Base-by-base conservation (phyloP, 1,139 yeast genomes). In the Zygosaccharomyces sapae region DNA sequence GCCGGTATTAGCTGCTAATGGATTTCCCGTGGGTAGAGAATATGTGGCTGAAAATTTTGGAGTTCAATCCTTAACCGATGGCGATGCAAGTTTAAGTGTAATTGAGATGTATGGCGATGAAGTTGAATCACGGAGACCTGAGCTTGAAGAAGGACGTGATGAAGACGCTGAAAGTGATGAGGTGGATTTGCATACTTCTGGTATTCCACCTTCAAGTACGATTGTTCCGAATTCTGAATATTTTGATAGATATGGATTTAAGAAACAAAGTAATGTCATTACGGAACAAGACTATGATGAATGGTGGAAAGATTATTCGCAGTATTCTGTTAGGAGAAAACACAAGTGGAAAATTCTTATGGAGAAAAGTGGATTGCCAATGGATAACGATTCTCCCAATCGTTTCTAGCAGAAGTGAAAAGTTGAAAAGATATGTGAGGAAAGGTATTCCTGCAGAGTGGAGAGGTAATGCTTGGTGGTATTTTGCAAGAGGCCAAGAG, bases 391-490 rank as follows among this genome's bases (percentile, higher is more conserved):
- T 38, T 48, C 50, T 13, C 54, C 78, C 1, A 60, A 67, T 1
- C 66, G 92, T 50, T 90, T 88, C 62, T 0, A 83, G 96, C 0
- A 79, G 78, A 51, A 84, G 92, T 7, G 95, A 86, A 52, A 89
- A 86, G 58, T 74, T 89, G 52, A 85, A 86, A 62, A 78, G 95
- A 52, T 81, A 87, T 62, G 79, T 92, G 10, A 76, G 97, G 48
- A 84, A 86, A 63, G 98, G 98, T 5, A 83, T 92, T 7, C 97
- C 98, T 0, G 90, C 96, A 0, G 96, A 88, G 63, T 90, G 97
- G 96, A 72, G 98, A 56, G 98, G 97, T 0, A 80, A 80, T 56
- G 97, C 97, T 1, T 92, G 98, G 98, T 92, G 92, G 73, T 84
- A 80, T 70, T 90, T 87, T 66, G 95, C 95, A n/a, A 82, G 83